Conservation (phyloP, 2,329 filamentous ascomycete species). For the Sordariomycetes sp. region DNA sequence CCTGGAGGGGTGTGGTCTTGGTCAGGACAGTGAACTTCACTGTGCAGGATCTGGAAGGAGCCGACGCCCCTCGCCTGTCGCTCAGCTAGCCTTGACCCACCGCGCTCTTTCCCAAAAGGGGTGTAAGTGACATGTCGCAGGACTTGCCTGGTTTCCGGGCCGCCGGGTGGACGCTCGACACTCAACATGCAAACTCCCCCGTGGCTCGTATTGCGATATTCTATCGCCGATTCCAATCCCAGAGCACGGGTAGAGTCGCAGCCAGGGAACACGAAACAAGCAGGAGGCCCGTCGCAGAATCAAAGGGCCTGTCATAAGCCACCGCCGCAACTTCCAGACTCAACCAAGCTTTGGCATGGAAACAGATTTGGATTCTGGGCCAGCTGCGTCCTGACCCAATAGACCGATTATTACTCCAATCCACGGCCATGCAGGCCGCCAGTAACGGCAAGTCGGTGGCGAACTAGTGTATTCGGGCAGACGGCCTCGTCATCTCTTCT, state of each 20-base stretch:
- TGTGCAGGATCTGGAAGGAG: not conserved
- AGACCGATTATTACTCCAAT: not conserved
- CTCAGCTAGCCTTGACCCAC: not conserved
- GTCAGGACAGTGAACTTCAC: not conserved
- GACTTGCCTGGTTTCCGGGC: too few species aligned
- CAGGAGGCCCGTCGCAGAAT: not conserved
- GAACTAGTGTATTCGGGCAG: not conserved
- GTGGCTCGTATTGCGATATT: not conserved
- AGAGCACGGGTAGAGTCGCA: not conserved
- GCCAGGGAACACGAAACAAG: not conserved
- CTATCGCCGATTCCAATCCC: not conserved
- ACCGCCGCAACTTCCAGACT: not conserved
- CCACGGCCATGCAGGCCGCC: not conserved
- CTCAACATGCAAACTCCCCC: too few species aligned
- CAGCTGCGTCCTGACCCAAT: not conserved
- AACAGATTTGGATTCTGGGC: not conserved
- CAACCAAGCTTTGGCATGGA: not conserved
- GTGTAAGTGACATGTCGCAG: not conserved
- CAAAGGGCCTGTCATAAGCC: not conserved
- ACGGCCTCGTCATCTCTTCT: not conserved
- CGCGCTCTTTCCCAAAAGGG: not conserved
- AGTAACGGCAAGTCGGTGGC: not conserved
- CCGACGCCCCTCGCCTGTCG: not conserved
- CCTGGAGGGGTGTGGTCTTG: too few species aligned
- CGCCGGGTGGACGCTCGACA: too few species aligned